These are phyloP conservation scores for Russula earlei DNA, from an alignment of 768 basidiomycete genomes.

Conservation along the genomic window DNA sequence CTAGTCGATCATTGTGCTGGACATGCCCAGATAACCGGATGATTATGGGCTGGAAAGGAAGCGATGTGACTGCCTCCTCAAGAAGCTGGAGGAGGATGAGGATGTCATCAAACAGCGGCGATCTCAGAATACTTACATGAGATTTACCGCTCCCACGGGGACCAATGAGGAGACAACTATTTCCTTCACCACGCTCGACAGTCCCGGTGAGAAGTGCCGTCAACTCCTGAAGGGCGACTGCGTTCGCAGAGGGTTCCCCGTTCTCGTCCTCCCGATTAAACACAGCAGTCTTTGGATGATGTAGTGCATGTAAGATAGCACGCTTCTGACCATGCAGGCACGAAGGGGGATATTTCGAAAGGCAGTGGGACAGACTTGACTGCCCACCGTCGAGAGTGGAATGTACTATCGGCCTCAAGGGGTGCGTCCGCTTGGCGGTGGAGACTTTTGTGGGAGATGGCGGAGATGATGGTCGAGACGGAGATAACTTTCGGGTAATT, in stretches of 20 bases:
- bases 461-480: neutral
- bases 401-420: neutral
- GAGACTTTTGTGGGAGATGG: neutral
- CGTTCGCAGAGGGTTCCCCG: constrained; percentile 37
- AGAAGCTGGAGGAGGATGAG: constrained; percentile 38
- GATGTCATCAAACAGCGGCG: constrained; percentile 7
- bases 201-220: constrained; percentile 62
- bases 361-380: constrained; percentile 22
- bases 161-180: constrained; percentile 84
- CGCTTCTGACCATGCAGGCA: constrained; percentile 51
- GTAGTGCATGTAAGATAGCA: constrained; percentile 41
- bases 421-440: neutral
- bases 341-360: constrained; percentile 36
- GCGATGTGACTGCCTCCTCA: constrained; percentile 41
- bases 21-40: constrained; percentile 79
- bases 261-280: constrained; percentile 28
- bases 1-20: constrained; percentile 78
- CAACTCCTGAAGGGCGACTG: constrained; percentile 47
- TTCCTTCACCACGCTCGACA: constrained; percentile 75
- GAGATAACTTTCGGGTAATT: neutral
- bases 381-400: neutral
- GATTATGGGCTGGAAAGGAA: constrained; percentile 50
- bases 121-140: constrained; percentile 33
- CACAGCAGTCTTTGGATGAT: constrained; percentile 19
- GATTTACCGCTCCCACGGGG: constrained; percentile 85